Conservation (phyloP, 1,284 basidiomycete species). For the Trametes hirsuta region DNA sequence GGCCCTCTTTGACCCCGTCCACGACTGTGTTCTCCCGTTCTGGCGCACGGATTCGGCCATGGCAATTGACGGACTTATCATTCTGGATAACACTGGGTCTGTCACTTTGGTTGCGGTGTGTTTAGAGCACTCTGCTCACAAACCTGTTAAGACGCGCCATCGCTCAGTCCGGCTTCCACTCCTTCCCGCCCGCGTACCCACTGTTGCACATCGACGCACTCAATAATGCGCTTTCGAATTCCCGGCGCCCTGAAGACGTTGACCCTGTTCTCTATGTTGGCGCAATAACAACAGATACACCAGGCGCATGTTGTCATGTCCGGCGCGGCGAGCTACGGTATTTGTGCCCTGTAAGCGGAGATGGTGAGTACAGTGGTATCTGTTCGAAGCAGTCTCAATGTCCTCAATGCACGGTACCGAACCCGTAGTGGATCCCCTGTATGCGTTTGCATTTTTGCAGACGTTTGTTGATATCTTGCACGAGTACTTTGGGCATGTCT, state of each 20-base stretch:
- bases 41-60: constrained; percentile 39
- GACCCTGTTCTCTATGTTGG: constrained; percentile 75
- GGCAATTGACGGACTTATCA: constrained; percentile 89
- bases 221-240: constrained; percentile 70
- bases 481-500: constrained; percentile 85
- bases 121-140: constrained; percentile 1
- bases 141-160: constrained; percentile 69
- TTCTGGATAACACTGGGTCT: constrained; percentile 53
- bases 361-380: constrained; percentile 53
- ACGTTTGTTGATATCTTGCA: constrained; percentile 82
- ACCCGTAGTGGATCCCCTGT: constrained; percentile 79
- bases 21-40: too few relatives aligned
- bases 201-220: constrained; percentile 86
- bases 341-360: constrained; percentile 80
- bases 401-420: not conserved
- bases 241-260: constrained; percentile 53
- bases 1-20: too few relatives aligned
- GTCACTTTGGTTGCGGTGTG: not conserved
- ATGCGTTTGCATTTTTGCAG: constrained; percentile 88
- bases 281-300: constrained; percentile 42
- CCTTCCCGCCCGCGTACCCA: constrained; percentile 77
- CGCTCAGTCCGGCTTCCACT: constrained; percentile 90
- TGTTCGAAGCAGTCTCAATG: not conserved
- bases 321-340: constrained; percentile 77
- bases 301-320: constrained; percentile 82